A percentile compares a stretch with the other conserved stretches of the same genome.
phyloP scores from a whole-genome alignment of 139 green algal genomes.

The Chlamydomonas applanata region DNA sequence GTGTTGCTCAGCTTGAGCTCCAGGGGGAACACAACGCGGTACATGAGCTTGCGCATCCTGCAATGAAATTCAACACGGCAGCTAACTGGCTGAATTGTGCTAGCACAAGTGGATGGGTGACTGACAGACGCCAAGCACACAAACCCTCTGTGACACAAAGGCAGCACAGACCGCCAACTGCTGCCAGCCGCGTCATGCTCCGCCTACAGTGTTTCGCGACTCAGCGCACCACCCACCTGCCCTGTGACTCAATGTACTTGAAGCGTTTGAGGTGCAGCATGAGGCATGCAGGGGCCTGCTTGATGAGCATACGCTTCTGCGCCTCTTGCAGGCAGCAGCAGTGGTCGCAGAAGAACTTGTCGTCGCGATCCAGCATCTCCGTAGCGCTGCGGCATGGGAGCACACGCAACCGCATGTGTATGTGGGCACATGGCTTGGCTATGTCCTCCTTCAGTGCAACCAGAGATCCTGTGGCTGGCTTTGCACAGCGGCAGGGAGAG shows the following conservation, averaged over 20 bases:
- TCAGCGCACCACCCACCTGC: conserved; percentile 19
- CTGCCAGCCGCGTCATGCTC: neutral
- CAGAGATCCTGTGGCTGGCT: no score
- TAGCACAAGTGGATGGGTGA: no score
- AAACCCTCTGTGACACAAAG: no score
- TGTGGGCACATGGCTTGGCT: no score
- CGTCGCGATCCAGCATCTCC: conserved; percentile 77
- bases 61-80: neutral
- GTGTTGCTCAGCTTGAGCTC: conserved; percentile 93
- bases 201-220: neutral
- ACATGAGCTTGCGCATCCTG: conserved; percentile 91
- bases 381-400: conserved; percentile 51
- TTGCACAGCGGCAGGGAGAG: no score
- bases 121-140: neutral
- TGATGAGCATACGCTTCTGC: conserved; percentile 91
- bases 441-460: no score
- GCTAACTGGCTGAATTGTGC: neutral
- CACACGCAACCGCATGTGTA: neutral
- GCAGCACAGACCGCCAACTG: no score
- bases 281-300: conserved; percentile 76
- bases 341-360: conserved; percentile 98
- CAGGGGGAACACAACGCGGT: conserved; percentile 96
- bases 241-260: conserved; percentile 75
- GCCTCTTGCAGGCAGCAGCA: conserved; percentile 89
- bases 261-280: conserved; percentile 96